Evolutionary conservation across 805 yeast species (phyloP).

Genomic region (Saccharomycopsis javanensis): DNA sequence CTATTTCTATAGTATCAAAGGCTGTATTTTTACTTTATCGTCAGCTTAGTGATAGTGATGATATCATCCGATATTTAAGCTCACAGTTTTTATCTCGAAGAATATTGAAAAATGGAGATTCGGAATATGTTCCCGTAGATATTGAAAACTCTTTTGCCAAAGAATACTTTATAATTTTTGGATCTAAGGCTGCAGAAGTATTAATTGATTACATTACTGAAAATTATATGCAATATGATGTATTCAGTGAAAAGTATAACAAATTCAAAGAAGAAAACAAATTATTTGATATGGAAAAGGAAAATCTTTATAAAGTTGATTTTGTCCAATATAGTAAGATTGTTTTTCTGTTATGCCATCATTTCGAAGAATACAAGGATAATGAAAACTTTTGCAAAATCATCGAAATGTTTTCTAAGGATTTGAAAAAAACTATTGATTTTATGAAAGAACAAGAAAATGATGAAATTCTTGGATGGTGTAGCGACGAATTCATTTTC

Average conservation of each 20-base stretch:
- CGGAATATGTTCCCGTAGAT: constrained; percentile 1
- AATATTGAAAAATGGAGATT: neutral
- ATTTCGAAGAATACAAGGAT: neutral
- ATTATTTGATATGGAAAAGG: constrained; percentile 58
- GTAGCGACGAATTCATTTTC: constrained; percentile 7
- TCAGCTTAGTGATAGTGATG: constrained; percentile 14
- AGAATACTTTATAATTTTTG: neutral
- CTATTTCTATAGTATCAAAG: constrained; percentile 16
- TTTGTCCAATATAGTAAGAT: constrained; percentile 3
- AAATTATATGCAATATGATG: neutral
- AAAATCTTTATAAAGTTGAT: constrained; percentile 45
- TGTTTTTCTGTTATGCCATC: neutral
- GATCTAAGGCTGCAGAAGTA: neutral
- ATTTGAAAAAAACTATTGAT: neutral
- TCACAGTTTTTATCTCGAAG: constrained; percentile 5
- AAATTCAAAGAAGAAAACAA: constrained; percentile 20
- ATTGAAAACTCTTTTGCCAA: neutral
- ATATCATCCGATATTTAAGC: constrained; percentile 7
- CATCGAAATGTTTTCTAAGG: neutral
- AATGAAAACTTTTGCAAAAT: neutral
- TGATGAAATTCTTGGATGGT: constrained; percentile 18
- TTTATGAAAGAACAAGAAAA: constrained; percentile 1
- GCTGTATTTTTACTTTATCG: constrained; percentile 8
- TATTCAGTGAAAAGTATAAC: neutral
- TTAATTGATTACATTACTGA: neutral